phyloP scores from a whole-genome alignment of 139 green algal species.

The Spirogloea muscicola region DNA sequence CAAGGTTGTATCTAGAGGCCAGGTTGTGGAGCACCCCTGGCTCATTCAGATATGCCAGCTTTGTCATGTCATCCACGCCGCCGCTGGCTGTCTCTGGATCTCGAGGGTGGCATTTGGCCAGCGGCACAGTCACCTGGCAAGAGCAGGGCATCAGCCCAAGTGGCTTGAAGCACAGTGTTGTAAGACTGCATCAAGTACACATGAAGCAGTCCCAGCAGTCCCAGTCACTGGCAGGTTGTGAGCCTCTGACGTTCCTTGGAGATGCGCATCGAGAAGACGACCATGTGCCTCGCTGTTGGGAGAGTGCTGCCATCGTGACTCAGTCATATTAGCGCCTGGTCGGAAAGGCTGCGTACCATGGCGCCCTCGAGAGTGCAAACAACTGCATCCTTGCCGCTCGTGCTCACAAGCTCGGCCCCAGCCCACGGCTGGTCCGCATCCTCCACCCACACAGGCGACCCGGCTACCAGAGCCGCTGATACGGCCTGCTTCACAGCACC shows the following conservation, averaged over 20 bases:
- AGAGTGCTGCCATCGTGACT: background rate
- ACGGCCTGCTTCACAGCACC: background rate
- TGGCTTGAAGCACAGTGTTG: background rate
- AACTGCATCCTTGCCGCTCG: constrained; percentile 16
- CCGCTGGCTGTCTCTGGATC: constrained; percentile 19
- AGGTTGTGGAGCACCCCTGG: constrained; percentile 87
- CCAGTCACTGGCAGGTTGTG: background rate
- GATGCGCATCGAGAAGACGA: background rate
- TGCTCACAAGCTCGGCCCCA: constrained; percentile 10
- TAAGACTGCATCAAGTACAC: background rate
- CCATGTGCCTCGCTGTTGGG: background rate
- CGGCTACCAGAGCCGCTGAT: constrained; percentile 11
- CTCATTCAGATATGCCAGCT: constrained; percentile 95
- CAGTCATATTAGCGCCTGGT: background rate
- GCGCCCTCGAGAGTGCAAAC: constrained; percentile 9
- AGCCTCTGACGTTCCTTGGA: background rate
- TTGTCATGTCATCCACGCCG: constrained; percentile 86
- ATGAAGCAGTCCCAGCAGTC: no score
- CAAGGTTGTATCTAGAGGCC: constrained; percentile 62
- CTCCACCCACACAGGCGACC: constrained; percentile 40
- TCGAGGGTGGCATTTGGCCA: constrained; percentile 21
- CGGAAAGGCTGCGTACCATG: background rate
- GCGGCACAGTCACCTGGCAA: constrained; percentile 1
- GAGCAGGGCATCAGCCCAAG: no score
- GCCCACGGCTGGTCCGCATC: constrained; percentile 31